These are phyloP conservation scores for Diaporthe vexans DNA, from an alignment of 2,329 filamentous ascomycete species.

Conservation along the genomic window DNA sequence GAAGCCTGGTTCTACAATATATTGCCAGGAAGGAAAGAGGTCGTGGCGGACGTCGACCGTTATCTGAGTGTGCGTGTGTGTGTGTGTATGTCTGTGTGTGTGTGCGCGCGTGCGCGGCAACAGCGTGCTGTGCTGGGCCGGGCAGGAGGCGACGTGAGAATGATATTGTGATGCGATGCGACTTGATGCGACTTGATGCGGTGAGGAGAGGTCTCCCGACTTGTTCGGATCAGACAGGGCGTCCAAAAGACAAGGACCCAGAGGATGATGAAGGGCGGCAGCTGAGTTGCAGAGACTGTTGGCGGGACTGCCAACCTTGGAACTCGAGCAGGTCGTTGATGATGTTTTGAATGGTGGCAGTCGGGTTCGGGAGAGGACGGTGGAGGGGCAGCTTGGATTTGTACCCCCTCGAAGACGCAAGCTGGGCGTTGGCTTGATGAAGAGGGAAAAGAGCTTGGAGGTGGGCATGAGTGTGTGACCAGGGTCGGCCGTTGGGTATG, in stretches of 20 bases:
- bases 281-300: constrained; percentile 17
- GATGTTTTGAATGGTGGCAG: constrained; percentile 39
- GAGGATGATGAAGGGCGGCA: constrained; percentile 6
- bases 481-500: constrained; percentile 41
- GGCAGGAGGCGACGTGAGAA: background rate
- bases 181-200: background rate
- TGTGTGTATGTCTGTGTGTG: too few species aligned
- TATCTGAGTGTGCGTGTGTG: constrained; percentile 19
- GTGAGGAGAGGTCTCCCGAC: background rate
- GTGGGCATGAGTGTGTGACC: constrained; percentile 34
- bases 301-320: constrained; percentile 17
- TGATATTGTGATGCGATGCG: background rate
- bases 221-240: background rate
- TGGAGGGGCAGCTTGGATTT: constrained; percentile 43
- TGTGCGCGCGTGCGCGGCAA: constrained; percentile 16
- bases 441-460: constrained; percentile 31
- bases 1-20: constrained; percentile 30
- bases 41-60: background rate
- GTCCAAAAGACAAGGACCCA: background rate
- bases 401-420: constrained; percentile 40
- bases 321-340: constrained; percentile 22
- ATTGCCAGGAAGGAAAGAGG: background rate
- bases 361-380: constrained; percentile 35
- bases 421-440: constrained; percentile 38
- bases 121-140: constrained; percentile 22